These are phyloP conservation scores for Xylaria multiplex DNA, from an alignment of 2,329 filamentous ascomycete species.

Conservation along the genomic window DNA sequence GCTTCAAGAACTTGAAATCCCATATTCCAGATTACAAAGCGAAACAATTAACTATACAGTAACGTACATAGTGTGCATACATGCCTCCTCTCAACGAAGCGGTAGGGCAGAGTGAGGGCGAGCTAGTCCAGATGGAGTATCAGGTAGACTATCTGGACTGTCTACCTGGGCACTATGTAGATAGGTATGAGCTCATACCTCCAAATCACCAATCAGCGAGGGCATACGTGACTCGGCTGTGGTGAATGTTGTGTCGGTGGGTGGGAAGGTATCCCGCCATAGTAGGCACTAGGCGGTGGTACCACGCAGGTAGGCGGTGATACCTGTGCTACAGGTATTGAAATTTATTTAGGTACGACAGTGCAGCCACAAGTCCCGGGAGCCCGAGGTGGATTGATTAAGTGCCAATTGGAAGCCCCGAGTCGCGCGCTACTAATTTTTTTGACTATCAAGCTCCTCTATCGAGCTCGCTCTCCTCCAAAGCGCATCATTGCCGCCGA, in stretches of 20 bases:
- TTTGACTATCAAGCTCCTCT: conserved; percentile 34
- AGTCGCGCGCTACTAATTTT: conserved; percentile 41
- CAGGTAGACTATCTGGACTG: no score
- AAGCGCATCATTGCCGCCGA: conserved; percentile 37
- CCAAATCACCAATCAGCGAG: conserved; percentile 22
- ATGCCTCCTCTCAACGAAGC: no score
- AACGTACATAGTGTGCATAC: no score
- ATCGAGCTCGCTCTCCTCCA: conserved; percentile 6
- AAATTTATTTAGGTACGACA: no score
- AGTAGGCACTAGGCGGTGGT: no score
- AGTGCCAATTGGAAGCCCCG: conserved; percentile 25
- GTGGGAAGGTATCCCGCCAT: no score
- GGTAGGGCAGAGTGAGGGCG: background rate
- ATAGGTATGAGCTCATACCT: conserved; percentile 39
- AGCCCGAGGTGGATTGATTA: background rate
- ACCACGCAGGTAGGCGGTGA: background rate
- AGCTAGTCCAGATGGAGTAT: conserved; percentile 5
- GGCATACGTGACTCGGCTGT: conserved; percentile 5
- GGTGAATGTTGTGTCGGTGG: background rate
- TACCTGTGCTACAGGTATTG: background rate
- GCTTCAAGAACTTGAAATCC: background rate
- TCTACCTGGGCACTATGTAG: no score
- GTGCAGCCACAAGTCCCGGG: no score
- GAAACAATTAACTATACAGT: no score
- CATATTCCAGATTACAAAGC: background rate